Percentiles rank a stretch among this genome's conserved stretches.
These are phyloP conservation scores for Pholiota molesta DNA, from an alignment of 768 basidiomycete species.

Conservation along the genomic window DNA sequence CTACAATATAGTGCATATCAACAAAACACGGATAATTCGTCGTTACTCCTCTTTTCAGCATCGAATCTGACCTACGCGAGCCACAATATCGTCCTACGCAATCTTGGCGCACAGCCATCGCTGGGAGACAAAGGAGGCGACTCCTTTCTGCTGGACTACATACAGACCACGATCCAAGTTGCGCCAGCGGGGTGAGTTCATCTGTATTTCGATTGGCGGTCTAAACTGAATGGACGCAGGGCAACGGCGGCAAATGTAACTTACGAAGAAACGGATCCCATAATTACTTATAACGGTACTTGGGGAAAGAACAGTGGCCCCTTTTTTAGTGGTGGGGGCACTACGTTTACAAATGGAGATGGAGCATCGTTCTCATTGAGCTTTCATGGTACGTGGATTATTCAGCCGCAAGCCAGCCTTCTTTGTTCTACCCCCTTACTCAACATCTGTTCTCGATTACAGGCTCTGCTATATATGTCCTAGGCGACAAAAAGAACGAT, in stretches of 20 bases:
- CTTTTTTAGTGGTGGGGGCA: constrained; percentile 47
- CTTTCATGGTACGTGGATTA: constrained; percentile 38
- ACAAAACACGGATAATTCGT: constrained; percentile 28
- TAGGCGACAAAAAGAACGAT: constrained; percentile 54
- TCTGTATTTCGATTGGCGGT: not conserved
- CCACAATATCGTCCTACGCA: constrained; percentile 43
- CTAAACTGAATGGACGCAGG: constrained; percentile 21
- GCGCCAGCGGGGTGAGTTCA: constrained; percentile 44
- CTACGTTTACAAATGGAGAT: constrained; percentile 45
- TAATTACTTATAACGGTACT: constrained; percentile 40
- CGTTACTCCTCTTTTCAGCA: constrained; percentile 36
- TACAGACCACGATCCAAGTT: constrained; percentile 43
- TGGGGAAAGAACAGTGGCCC: constrained; percentile 48
- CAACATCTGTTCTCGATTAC: not conserved
- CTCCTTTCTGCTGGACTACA: constrained; percentile 44
- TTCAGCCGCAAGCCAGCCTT: not conserved
- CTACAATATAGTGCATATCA: constrained; percentile 35
- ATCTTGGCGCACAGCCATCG: constrained; percentile 36
- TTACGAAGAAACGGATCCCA: constrained; percentile 40
- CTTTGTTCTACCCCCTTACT: not conserved
- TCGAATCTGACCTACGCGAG: constrained; percentile 39
- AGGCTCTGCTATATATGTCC: constrained; percentile 48
- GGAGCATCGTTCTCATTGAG: constrained; percentile 40
- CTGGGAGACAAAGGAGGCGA: constrained; percentile 38
- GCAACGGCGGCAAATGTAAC: constrained; percentile 45